A percentile compares a stretch with the other conserved stretches of the same genome.
These are phyloP conservation scores for Borealophlyctis nickersoniae DNA, from an alignment of 192 early-diverging fungal species.

Conservation along the genomic window DNA sequence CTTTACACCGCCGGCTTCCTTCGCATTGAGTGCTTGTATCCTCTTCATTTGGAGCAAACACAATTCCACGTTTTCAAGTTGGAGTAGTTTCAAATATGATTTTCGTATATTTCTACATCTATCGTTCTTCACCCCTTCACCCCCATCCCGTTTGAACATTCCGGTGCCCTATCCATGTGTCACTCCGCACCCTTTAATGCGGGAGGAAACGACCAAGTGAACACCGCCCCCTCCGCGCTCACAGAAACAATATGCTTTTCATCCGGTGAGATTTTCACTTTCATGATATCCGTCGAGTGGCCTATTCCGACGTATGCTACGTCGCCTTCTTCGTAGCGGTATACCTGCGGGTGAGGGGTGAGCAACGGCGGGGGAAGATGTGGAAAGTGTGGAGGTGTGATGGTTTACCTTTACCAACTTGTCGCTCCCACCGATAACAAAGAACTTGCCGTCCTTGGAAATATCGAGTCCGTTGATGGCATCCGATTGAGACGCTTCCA, in stretches of 20 bases:
- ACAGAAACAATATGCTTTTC: slow-evolving; percentile 46
- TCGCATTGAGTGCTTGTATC: no score
- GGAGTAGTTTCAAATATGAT: no score
- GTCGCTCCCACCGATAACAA: slow-evolving; percentile 60
- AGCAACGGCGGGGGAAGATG: no score
- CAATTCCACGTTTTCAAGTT: no score
- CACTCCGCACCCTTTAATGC: no score
- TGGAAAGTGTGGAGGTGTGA: no score
- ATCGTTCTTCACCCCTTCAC: no score
- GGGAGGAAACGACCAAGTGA: slow-evolving; percentile 48
- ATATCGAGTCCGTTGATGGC: slow-evolving; percentile 62
- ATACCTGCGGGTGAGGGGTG: slow-evolving; percentile 34
- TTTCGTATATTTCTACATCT: no score
- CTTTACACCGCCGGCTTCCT: no score
- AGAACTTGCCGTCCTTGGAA: slow-evolving; percentile 43
- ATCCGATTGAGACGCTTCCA: slow-evolving; percentile 57
- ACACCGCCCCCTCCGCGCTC: slow-evolving; percentile 52
- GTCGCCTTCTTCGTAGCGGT: slow-evolving; percentile 59
- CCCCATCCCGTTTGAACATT: no score
- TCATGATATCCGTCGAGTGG: slow-evolving; percentile 61
- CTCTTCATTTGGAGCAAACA: no score
- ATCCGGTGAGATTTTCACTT: slow-evolving; percentile 56
- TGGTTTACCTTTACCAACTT: slow-evolving; percentile 55
- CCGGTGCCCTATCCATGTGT: no score
- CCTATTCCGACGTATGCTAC: slow-evolving; percentile 52